Conservation (phyloP, 306 rosid genomes). For the Myrica gale region DNA sequence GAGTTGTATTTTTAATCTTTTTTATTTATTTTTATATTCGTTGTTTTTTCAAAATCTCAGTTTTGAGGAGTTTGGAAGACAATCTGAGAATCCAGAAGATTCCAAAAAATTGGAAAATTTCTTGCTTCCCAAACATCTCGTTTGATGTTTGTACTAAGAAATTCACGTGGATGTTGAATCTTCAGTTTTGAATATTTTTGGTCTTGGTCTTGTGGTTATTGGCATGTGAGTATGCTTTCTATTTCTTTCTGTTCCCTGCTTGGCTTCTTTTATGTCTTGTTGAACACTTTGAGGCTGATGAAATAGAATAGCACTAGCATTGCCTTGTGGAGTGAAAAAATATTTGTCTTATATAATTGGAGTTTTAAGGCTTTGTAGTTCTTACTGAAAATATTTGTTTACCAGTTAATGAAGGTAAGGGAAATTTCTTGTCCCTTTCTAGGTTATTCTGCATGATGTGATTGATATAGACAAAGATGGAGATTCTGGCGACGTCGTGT, state of each 20-base stretch:
- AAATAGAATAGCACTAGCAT: background rate
- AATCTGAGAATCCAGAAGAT: too few relatives aligned
- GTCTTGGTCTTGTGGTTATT: background rate
- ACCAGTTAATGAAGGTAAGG: background rate
- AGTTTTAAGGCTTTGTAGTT: background rate
- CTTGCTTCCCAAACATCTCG: too few relatives aligned
- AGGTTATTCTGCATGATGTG: constrained; percentile 50
- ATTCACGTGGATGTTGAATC: background rate
- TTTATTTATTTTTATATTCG: too few relatives aligned
- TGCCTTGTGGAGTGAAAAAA: background rate
- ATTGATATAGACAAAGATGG: constrained; percentile 58
- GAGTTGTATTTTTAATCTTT: too few relatives aligned
- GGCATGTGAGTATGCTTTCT: background rate
- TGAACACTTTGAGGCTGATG: background rate
- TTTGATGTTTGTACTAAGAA: background rate
- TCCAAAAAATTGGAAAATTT: too few relatives aligned
- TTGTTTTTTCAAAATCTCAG: too few relatives aligned
- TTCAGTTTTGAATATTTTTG: background rate
- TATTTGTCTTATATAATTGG: background rate
- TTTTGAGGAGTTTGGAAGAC: too few relatives aligned
- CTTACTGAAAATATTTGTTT: background rate
- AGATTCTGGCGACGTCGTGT: constrained; percentile 39
- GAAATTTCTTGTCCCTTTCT: constrained; percentile 17
- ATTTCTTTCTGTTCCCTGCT: background rate
- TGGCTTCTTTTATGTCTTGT: background rate